Evolutionary conservation across 2,329 filamentous ascomycete species (phyloP).

Genomic region (Diaporthe eres): DNA sequence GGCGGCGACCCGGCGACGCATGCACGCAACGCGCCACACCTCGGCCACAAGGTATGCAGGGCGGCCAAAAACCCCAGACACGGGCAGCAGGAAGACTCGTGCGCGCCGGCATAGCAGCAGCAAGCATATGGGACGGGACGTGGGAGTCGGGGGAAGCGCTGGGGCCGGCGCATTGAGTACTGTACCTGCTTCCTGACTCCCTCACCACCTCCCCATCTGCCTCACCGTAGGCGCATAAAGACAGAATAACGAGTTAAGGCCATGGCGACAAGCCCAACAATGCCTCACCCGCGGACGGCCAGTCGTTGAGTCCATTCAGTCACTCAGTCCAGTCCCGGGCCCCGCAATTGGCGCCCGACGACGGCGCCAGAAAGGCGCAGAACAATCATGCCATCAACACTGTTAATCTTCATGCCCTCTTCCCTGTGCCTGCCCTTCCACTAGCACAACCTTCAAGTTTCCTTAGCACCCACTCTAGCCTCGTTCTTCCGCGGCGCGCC

Average conservation of each 20-base stretch:
- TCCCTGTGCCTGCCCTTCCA: neutral
- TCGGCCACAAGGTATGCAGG: neutral
- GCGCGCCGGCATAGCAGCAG: neutral
- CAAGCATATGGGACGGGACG: conserved; percentile 5
- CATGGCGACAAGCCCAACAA: conserved; percentile 15
- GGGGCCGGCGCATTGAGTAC: neutral
- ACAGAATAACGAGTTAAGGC: neutral
- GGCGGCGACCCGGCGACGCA: conserved; percentile 4
- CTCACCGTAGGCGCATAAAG: neutral
- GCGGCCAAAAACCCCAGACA: neutral
- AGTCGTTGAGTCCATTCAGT: neutral
- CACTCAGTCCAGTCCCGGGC: neutral
- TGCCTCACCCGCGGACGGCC: neutral
- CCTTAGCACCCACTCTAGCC: neutral
- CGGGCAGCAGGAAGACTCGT: conserved; percentile 19
- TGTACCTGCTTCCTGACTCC: neutral
- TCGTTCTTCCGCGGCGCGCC: neutral
- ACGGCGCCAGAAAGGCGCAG: neutral
- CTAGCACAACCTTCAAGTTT: conserved; percentile 5
- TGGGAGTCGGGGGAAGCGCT: neutral
- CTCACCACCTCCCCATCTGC: neutral
- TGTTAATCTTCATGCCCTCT: neutral
- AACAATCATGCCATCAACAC: conserved; percentile 5
- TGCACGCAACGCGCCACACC: conserved; percentile 27
- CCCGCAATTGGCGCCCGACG: conserved; percentile 27